Conservation (phyloP, 257 asterid species). For the Nicotiana undulata region DNA sequence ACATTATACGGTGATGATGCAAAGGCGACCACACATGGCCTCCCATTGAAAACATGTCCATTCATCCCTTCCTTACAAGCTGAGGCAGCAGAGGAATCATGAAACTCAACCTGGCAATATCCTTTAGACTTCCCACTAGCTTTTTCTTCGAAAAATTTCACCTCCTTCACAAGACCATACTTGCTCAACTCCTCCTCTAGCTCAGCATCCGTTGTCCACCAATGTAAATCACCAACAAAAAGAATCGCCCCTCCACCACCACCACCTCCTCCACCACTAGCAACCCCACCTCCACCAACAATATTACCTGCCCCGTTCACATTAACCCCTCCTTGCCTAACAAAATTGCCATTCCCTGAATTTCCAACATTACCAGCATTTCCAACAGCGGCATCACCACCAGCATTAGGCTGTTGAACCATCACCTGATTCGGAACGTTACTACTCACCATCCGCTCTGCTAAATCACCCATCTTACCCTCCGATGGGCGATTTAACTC, state of each 20-base stretch:
- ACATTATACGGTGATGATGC: constrained; percentile 74
- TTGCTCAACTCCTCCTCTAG: constrained; percentile 61
- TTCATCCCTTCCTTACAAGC: constrained; percentile 87
- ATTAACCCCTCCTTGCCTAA: constrained; percentile 26
- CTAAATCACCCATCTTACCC: constrained; percentile 4
- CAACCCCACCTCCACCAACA: constrained; percentile 18
- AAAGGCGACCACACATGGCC: constrained; percentile 88
- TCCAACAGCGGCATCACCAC: neutral
- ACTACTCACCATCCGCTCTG: constrained; percentile 12
- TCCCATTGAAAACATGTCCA: constrained; percentile 67
- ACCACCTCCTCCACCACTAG: constrained; percentile 17
- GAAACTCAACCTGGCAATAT: constrained; percentile 84
- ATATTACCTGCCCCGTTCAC: constrained; percentile 17
- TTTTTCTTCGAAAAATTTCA: constrained; percentile 69
- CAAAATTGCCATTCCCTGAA: constrained; percentile 6
- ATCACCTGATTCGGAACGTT: constrained; percentile 13
- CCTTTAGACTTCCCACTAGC: constrained; percentile 33
- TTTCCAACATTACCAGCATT: constrained; percentile 12
- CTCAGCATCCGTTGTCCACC: constrained; percentile 98
- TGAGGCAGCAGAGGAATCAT: constrained; percentile 60
- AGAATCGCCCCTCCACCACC: constrained; percentile 44
- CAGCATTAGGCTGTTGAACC: constrained; percentile 18
- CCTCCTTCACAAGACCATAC: constrained; percentile 81
- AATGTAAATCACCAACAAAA: constrained; percentile 83
- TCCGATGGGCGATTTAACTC: constrained; percentile 22